These are phyloP conservation scores for Yamadazyma kitorensis DNA, from an alignment of 805 yeast species.

Conservation along the genomic window DNA sequence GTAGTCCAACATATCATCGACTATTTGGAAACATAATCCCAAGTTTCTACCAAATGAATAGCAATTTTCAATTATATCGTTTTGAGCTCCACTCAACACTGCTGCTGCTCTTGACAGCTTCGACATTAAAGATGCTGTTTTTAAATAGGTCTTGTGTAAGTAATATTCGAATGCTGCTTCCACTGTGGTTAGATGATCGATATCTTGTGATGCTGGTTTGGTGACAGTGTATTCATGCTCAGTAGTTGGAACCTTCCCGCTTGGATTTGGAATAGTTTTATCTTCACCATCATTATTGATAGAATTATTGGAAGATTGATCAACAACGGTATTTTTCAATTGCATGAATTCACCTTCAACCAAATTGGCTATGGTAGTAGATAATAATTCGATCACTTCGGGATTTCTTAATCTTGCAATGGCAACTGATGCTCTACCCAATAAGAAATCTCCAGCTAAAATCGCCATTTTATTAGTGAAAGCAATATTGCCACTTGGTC, in stretches of 20 bases:
- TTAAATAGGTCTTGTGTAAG: slow-evolving; percentile 89
- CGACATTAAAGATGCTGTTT: slow-evolving; percentile 92
- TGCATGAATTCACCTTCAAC: slow-evolving; percentile 99
- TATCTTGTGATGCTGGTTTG: slow-evolving; percentile 20
- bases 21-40: slow-evolving; percentile 93
- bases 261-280: slow-evolving; percentile 50
- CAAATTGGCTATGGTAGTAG: slow-evolving; percentile 93
- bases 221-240: slow-evolving; percentile 57
- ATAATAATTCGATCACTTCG: slow-evolving; percentile 94
- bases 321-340: slow-evolving; percentile 82
- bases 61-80: slow-evolving; percentile 73
- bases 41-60: slow-evolving; percentile 90
- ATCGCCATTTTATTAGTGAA: slow-evolving; percentile 97
- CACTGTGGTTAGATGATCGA: slow-evolving; percentile 65
- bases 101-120: slow-evolving; percentile 93
- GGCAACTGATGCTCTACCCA: slow-evolving; percentile 96
- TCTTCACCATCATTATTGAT: slow-evolving; percentile 48
- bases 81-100: slow-evolving; percentile 81
- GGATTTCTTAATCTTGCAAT: slow-evolving; percentile 90
- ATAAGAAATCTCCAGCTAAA: slow-evolving; percentile 90
- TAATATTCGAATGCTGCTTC: slow-evolving; percentile 93
- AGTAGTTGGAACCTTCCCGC: slow-evolving; percentile 60
- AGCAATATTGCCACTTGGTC: slow-evolving; percentile 89
- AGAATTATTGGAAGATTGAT: slow-evolving; percentile 40
- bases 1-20: slow-evolving; percentile 94